Conservation (phyloP, 2,329 filamentous ascomycete species). For the Venturia aucupariae region DNA sequence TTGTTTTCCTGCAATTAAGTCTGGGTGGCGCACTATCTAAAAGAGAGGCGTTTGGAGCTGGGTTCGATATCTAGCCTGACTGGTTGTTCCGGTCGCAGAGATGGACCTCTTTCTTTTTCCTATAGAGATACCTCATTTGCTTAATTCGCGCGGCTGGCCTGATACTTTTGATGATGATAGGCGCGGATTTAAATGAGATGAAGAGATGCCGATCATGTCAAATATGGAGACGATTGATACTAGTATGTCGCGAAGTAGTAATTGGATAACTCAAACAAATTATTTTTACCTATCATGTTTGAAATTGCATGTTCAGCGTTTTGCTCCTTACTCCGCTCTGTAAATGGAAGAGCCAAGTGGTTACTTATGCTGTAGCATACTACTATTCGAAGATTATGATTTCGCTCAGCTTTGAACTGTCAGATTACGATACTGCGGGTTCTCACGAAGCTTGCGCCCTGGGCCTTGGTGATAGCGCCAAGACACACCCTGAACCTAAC, state of each 20-base stretch:
- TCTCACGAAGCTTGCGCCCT: no score
- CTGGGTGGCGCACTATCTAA: neutral
- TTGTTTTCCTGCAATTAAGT: neutral
- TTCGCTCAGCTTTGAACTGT: neutral
- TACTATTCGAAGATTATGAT: neutral
- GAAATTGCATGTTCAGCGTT: neutral
- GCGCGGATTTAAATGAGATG: neutral
- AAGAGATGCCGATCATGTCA: slow-evolving; percentile 2
- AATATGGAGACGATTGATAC: neutral
- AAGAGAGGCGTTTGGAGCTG: neutral
- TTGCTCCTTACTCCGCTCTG: neutral
- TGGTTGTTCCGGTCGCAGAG: neutral
- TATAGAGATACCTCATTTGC: slow-evolving; percentile 1
- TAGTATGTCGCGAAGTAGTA: neutral
- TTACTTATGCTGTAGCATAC: no score
- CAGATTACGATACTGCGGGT: no score
- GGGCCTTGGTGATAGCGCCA: neutral
- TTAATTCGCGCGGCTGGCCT: slow-evolving; percentile 4
- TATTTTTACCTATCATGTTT: neutral
- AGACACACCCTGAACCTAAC: neutral
- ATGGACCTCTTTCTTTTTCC: neutral
- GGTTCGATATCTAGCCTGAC: neutral
- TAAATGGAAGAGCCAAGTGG: neutral
- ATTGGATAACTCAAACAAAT: neutral
- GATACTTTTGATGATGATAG: neutral